These are phyloP conservation scores for Pythium plurisporium DNA, from an alignment of 352 stramenopile species.

Conservation along the genomic window DNA sequence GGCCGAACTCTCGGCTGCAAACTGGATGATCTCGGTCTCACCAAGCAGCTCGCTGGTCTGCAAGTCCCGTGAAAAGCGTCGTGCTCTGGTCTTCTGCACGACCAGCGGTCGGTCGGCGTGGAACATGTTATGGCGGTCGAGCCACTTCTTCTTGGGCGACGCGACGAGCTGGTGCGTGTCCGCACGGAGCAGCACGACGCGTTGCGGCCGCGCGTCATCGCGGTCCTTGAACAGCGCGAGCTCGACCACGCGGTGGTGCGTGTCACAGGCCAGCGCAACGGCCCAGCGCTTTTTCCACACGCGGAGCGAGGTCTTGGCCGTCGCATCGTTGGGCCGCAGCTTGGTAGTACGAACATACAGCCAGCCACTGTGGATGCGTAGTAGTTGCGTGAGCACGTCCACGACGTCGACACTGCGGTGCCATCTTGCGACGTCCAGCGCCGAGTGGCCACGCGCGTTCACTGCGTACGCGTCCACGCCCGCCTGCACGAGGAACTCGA, in stretches of 20 bases:
- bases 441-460: constrained; percentile 50
- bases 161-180: constrained; percentile 23
- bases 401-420: constrained; percentile 36
- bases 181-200: constrained; percentile 41
- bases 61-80: constrained; percentile 17
- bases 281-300: constrained; percentile 67
- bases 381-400: constrained; percentile 39
- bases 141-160: constrained; percentile 21
- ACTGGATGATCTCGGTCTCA: constrained; percentile 29
- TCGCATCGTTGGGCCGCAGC: background rate
- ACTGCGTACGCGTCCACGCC: constrained; percentile 42
- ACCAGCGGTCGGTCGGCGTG: constrained; percentile 31
- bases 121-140: constrained; percentile 43
- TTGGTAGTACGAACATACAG: constrained; percentile 38
- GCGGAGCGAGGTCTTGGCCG: constrained; percentile 4
- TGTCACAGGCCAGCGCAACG: constrained; percentile 49
- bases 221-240: constrained; percentile 47
- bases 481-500: constrained; percentile 53
- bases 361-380: constrained; percentile 54
- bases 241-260: constrained; percentile 37
- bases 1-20: constrained; percentile 33
- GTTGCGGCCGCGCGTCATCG: constrained; percentile 30
- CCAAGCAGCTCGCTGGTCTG: background rate
- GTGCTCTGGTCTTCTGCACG: constrained; percentile 37
- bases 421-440: constrained; percentile 56